A percentile compares a stretch with the other conserved stretches of the same genome.
phyloP scores from a whole-genome alignment of 345 rosid species.

The Brassica cretica region DNA sequence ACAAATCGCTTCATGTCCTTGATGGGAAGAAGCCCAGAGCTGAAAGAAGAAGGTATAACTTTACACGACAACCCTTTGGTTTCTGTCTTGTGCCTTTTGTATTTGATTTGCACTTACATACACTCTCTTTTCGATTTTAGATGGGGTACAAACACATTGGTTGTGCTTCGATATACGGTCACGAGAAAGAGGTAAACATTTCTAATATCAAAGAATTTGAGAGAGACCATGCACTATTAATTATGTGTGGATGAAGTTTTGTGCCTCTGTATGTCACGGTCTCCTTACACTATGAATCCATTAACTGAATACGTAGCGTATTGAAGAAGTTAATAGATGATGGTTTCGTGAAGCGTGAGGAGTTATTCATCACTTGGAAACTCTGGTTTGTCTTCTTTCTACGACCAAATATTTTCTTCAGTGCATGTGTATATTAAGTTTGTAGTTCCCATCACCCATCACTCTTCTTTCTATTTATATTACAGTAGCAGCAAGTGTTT shows the following conservation, averaged over 20 bases:
- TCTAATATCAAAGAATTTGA: no score
- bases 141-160: no score
- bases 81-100: no score
- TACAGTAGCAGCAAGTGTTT: not conserved
- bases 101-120: no score
- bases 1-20: slow-evolving; percentile 69
- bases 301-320: slow-evolving; percentile 41
- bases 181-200: no score
- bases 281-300: not conserved
- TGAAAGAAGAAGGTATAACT: no score
- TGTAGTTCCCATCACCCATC: not conserved
- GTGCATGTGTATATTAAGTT: not conserved
- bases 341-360: slow-evolving; percentile 48
- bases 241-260: not conserved
- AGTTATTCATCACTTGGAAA: slow-evolving; percentile 49
- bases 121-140: no score
- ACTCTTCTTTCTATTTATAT: not conserved
- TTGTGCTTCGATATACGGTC: no score
- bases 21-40: slow-evolving; percentile 9
- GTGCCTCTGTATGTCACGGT: not conserved
- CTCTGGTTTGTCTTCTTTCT: slow-evolving; percentile 39
- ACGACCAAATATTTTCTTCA: not conserved
- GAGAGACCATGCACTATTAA: not conserved
- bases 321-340: slow-evolving; percentile 43
- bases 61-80: no score